These are phyloP conservation scores for Curvularia verruculosa DNA, from an alignment of 2,329 filamentous ascomycete genomes.

Conservation along the genomic window DNA sequence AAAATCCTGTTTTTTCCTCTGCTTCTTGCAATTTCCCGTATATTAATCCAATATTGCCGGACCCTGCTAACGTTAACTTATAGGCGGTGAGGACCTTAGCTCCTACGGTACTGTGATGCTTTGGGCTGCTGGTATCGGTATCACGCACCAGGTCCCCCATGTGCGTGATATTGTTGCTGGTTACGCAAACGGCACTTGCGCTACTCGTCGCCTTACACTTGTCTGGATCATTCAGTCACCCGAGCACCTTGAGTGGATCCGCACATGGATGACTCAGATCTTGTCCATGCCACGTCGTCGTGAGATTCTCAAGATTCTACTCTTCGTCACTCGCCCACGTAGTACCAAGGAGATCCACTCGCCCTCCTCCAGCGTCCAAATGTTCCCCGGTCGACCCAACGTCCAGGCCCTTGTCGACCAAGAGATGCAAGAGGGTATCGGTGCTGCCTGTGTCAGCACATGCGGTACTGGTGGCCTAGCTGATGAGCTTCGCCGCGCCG, in stretches of 20 bases:
- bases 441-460: slow-evolving; percentile 86
- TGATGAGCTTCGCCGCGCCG: slow-evolving; percentile 74
- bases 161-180: slow-evolving; percentile 68
- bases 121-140: slow-evolving; percentile 90
- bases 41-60: slow-evolving; percentile 27
- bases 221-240: slow-evolving; percentile 93
- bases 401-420: slow-evolving; percentile 77
- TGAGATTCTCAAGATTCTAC: slow-evolving; percentile 81
- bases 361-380: slow-evolving; percentile 80
- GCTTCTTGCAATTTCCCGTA: slow-evolving; percentile 31
- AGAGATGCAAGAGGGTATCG: slow-evolving; percentile 81
- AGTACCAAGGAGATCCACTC: slow-evolving; percentile 81
- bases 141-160: slow-evolving; percentile 93
- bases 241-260: slow-evolving; percentile 90
- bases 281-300: slow-evolving; percentile 79
- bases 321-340: slow-evolving; percentile 89
- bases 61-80: slow-evolving; percentile 37
- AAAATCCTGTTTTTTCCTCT: slow-evolving; percentile 36
- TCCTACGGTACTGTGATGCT: slow-evolving; percentile 93
- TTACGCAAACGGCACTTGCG: slow-evolving; percentile 72
- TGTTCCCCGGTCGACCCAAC: slow-evolving; percentile 89
- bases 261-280: slow-evolving; percentile 88
- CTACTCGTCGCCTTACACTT: slow-evolving; percentile 79
- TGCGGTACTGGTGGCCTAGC: slow-evolving; percentile 76
- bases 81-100: slow-evolving; percentile 78